Conservation (phyloP, 2,329 filamentous ascomycete species). For the Paecilomyces formosus region DNA sequence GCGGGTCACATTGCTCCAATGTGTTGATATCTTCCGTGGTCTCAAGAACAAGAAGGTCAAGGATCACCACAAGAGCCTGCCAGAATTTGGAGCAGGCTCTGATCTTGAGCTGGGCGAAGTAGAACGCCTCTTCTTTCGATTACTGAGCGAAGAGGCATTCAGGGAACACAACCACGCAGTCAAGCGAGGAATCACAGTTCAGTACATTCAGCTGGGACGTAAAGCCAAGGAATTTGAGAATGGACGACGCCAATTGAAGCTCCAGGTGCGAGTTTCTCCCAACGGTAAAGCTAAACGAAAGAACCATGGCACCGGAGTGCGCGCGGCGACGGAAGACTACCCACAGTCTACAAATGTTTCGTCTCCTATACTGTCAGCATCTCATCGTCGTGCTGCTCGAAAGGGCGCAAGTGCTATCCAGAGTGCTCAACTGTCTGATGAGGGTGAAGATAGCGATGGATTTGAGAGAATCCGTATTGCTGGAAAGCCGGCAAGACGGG, state of each 20-base stretch:
- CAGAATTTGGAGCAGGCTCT: conserved; percentile 61
- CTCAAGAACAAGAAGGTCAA: conserved; percentile 54
- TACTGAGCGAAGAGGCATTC: conserved; percentile 68
- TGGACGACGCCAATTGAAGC: conserved; percentile 39
- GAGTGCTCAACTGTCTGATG: conserved; percentile 13
- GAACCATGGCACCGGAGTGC: conserved; percentile 21
- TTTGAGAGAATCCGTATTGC: conserved; percentile 35
- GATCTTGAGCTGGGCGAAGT: conserved; percentile 66
- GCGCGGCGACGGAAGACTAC: conserved; percentile 35
- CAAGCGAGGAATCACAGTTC: conserved; percentile 59
- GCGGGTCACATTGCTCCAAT: conserved; percentile 67
- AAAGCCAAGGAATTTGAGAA: conserved; percentile 40
- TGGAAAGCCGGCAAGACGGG: conserved; percentile 21
- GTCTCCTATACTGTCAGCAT: conserved; percentile 50
- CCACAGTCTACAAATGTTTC: conserved; percentile 61
- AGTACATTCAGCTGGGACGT: conserved; percentile 51
- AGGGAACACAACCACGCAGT: conserved; percentile 62
- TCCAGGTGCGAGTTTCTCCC: conserved; percentile 48
- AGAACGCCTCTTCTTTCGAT: conserved; percentile 72
- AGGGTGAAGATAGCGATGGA: conserved; percentile 32
- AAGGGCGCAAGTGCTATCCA: conserved; percentile 6
- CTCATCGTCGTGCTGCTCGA: conserved; percentile 26
- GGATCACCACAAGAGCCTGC: conserved; percentile 44
- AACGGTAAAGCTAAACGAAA: conserved; percentile 26
- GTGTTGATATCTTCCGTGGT: conserved; percentile 77